phyloP scores from a whole-genome alignment of 345 rosid species.

The Passiflora organensis region DNA sequence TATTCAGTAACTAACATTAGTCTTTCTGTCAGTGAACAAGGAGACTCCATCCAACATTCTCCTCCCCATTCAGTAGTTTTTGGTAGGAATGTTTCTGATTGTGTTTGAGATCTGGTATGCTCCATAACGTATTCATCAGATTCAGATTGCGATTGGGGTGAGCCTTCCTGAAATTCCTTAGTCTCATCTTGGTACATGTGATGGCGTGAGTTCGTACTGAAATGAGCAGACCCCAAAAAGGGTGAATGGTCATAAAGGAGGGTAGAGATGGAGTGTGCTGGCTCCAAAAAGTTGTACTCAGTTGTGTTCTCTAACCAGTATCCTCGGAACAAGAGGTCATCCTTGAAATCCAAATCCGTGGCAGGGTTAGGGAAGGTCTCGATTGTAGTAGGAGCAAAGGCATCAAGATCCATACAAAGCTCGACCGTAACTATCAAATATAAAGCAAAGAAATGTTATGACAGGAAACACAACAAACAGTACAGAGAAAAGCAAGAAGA shows the following conservation, averaged over 20 bases:
- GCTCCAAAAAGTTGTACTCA: slow-evolving; percentile 32
- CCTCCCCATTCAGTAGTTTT: slow-evolving; percentile 38
- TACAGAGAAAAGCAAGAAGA: slow-evolving; percentile 52
- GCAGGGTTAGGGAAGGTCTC: slow-evolving; percentile 41
- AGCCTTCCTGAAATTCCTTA: slow-evolving; percentile 21
- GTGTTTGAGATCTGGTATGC: slow-evolving; percentile 16
- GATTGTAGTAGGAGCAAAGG: slow-evolving; percentile 31
- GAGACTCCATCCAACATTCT: slow-evolving; percentile 29
- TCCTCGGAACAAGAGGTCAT: slow-evolving; percentile 63
- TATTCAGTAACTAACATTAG: slow-evolving; percentile 39
- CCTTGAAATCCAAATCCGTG: slow-evolving; percentile 80
- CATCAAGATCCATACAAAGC: slow-evolving; percentile 46
- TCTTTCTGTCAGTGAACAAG: slow-evolving; percentile 49
- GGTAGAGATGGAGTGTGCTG: slow-evolving; percentile 29
- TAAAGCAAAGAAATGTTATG: slow-evolving; percentile 29
- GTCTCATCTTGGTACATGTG: slow-evolving; percentile 28
- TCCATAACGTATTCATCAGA: no score
- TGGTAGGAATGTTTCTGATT: slow-evolving; percentile 28
- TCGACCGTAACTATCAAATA: slow-evolving; percentile 25
- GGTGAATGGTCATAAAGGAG: slow-evolving; percentile 27
- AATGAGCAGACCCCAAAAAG: slow-evolving; percentile 19
- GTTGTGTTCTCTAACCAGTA: slow-evolving; percentile 64
- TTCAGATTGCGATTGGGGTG: slow-evolving; percentile 6
- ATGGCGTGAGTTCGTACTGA: slow-evolving; percentile 24
- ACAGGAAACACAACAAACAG: slow-evolving; percentile 35